Evolutionary conservation across 2,329 filamentous ascomycete species (phyloP).

Genomic region (Verticillium klebahnii): DNA sequence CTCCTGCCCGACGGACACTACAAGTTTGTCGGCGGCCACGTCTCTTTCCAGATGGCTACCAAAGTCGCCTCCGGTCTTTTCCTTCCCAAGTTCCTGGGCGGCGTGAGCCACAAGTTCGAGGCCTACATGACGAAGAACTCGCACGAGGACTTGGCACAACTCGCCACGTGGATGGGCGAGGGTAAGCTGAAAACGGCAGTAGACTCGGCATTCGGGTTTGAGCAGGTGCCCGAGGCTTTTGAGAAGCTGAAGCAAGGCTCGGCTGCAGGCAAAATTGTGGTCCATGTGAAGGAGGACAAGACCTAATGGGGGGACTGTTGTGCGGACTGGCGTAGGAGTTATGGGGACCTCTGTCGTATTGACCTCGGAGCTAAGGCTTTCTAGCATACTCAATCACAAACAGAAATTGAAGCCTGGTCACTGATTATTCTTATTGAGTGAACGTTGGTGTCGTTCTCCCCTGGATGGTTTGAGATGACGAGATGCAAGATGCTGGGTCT

Average conservation of each 20-base stretch:
- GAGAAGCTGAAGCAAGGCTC: conserved; percentile 53
- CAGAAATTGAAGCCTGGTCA: too few relatives aligned
- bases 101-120: conserved; percentile 35
- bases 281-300: conserved; percentile 16
- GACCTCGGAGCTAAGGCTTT: too few relatives aligned
- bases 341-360: neutral
- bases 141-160: conserved; percentile 38
- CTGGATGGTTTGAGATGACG: too few relatives aligned
- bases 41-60: conserved; percentile 18
- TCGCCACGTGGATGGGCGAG: conserved; percentile 52
- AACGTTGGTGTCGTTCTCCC: too few relatives aligned
- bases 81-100: conserved; percentile 30
- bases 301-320: neutral
- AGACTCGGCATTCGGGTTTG: conserved; percentile 51
- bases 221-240: conserved; percentile 52
- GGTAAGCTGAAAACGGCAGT: conserved; percentile 53
- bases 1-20: conserved; percentile 43
- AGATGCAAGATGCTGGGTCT: too few relatives aligned
- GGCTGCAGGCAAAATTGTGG: conserved; percentile 56
- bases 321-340: neutral
- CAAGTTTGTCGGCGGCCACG: conserved; percentile 43
- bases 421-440: too few relatives aligned
- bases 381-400: too few relatives aligned
- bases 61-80: conserved; percentile 20
- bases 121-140: conserved; percentile 34